Evolutionary conservation across 768 basidiomycete genomes (phyloP).

Genomic region (Plicaturopsis crispa): DNA sequence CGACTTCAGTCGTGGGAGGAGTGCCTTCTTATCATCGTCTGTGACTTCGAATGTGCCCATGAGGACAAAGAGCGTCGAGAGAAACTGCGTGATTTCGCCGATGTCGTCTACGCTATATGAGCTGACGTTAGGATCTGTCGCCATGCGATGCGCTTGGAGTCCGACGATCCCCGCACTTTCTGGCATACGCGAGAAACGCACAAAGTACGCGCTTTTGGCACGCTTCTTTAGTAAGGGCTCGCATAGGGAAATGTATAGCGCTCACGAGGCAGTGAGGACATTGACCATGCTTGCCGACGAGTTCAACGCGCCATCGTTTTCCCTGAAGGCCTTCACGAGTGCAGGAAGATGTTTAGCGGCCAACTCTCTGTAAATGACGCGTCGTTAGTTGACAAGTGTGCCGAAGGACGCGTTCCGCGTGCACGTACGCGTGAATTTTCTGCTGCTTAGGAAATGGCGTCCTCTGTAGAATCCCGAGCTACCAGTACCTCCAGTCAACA

Average conservation of each 20-base stretch:
- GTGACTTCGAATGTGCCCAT: constrained; percentile 26
- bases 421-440: not conserved
- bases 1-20: constrained; percentile 23
- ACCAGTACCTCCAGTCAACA: not conserved
- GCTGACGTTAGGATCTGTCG: constrained; percentile 9
- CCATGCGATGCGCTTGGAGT: constrained; percentile 29
- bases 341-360: not conserved
- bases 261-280: not conserved
- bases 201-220: constrained; percentile 29
- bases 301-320: not conserved
- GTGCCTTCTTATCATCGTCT: constrained; percentile 20
- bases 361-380: not conserved
- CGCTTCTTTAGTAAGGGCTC: not conserved
- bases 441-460: not conserved
- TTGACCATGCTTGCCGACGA: not conserved
- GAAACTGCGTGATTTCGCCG: constrained; percentile 30
- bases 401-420: too few relatives aligned
- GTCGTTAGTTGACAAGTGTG: too few relatives aligned
- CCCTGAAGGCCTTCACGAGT: not conserved
- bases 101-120: constrained; percentile 18
- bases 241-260: not conserved
- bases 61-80: constrained; percentile 29
- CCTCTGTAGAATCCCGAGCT: not conserved
- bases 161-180: constrained; percentile 24
- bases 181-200: constrained; percentile 25